phyloP scores from a whole-genome alignment of 2,329 filamentous ascomycete genomes.

The Berkeleyomyces rouxiae region DNA sequence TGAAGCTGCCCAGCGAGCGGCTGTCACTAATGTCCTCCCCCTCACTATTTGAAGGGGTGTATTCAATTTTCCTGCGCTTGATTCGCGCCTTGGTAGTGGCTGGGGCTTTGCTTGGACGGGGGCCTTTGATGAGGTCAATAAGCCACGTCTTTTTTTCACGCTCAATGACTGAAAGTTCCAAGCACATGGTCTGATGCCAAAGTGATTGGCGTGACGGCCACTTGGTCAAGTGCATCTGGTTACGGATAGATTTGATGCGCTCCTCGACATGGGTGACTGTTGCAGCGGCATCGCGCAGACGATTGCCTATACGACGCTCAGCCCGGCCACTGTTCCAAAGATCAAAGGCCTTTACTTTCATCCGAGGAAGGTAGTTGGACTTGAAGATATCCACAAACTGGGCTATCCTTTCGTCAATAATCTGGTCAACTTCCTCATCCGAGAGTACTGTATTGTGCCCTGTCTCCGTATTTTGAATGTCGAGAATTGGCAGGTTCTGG shows the following conservation, averaged over 20 bases:
- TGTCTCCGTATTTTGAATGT: slow-evolving; percentile 16
- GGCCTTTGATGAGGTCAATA: slow-evolving; percentile 28
- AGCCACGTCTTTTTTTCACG: slow-evolving; percentile 37
- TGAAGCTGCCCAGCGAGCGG: slow-evolving; percentile 33
- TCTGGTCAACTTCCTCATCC: slow-evolving; percentile 4
- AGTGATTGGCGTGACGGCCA: slow-evolving; percentile 40
- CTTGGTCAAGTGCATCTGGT: slow-evolving; percentile 32
- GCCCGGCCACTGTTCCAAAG: slow-evolving; percentile 7
- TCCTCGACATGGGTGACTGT: slow-evolving; percentile 27
- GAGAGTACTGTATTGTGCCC: not conserved
- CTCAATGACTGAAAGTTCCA: slow-evolving; percentile 51
- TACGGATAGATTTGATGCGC: slow-evolving; percentile 39
- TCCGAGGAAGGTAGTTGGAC: slow-evolving; percentile 4
- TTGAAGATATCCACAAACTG: slow-evolving; percentile 6
- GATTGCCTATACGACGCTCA: slow-evolving; percentile 12
- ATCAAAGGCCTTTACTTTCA: slow-evolving; percentile 9
- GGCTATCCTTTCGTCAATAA: slow-evolving; percentile 10
- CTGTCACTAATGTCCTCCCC: slow-evolving; percentile 33
- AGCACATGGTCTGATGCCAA: slow-evolving; percentile 33
- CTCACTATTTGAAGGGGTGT: slow-evolving; percentile 23
- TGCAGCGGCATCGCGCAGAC: slow-evolving; percentile 29
- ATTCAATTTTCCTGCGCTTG: slow-evolving; percentile 11
- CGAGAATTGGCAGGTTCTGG: slow-evolving; percentile 37
- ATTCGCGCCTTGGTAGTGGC: not conserved
- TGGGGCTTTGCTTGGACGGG: slow-evolving; percentile 13